A percentile compares a stretch with the other conserved stretches of the same genome.
Evolutionary conservation across 1,139 yeast species (phyloP).

Genomic region (Hyphopichia burtonii): DNA sequence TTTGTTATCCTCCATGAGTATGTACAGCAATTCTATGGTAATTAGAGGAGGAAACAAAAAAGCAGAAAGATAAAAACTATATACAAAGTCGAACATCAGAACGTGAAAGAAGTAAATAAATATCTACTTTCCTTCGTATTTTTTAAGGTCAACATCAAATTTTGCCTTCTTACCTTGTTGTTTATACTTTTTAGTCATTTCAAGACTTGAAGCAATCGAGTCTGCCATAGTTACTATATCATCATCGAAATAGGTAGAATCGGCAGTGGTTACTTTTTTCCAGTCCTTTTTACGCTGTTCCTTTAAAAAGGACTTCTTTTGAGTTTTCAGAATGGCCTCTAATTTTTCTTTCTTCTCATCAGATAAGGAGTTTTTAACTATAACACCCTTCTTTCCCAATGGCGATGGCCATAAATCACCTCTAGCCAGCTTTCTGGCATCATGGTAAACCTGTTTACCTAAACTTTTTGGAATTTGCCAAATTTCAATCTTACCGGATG

Average conservation of each 20-base stretch:
- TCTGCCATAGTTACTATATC: conserved; percentile 35
- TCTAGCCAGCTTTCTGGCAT: conserved; percentile 77
- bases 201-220: conserved; percentile 35
- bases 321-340: conserved; percentile 38
- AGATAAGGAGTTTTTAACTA: conserved; percentile 32
- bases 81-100: not conserved
- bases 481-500: conserved; percentile 74
- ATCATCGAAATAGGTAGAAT: conserved; percentile 32
- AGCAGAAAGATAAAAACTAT: too few species aligned
- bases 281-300: conserved; percentile 42
- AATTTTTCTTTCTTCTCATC: conserved; percentile 33
- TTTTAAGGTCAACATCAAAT: conserved; percentile 17
- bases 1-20: too few species aligned
- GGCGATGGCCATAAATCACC: conserved; percentile 98
- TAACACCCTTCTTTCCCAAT: conserved; percentile 66
- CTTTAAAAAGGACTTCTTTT: conserved; percentile 41
- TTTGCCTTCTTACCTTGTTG: conserved; percentile 25
- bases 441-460: conserved; percentile 77
- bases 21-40: not conserved
- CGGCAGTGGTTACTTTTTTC: conserved; percentile 37
- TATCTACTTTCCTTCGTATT: conserved; percentile 22
- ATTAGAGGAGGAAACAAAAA: too few species aligned
- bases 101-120: not conserved
- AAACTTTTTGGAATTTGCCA: conserved; percentile 86
- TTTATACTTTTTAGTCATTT: conserved; percentile 32